Percentiles rank a stretch among this genome's conserved stretches.
phyloP scores from a whole-genome alignment of 2,329 filamentous ascomycete genomes.

The Cordyceps farinosa region DNA sequence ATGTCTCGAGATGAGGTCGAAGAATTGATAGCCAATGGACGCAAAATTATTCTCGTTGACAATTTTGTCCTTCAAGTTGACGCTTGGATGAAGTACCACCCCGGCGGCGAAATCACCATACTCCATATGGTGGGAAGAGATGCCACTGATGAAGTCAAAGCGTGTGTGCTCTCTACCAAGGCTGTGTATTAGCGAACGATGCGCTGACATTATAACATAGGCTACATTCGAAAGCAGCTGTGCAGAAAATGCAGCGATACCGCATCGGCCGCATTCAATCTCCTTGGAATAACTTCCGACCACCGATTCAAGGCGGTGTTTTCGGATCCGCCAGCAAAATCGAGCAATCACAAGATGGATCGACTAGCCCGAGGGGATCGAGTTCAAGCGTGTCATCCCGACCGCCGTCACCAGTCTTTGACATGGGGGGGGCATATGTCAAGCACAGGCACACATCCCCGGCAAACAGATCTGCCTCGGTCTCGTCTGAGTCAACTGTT shows the following conservation, averaged over 20 bases:
- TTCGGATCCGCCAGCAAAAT: conserved; percentile 53
- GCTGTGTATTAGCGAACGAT: neutral
- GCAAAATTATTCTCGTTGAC: conserved; percentile 76
- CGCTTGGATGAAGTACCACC: conserved; percentile 83
- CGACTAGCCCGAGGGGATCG: conserved; percentile 22
- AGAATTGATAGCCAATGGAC: conserved; percentile 76
- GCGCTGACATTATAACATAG: conserved; percentile 42
- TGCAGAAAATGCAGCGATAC: conserved; percentile 72
- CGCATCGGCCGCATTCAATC: conserved; percentile 80
- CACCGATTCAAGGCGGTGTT: conserved; percentile 84
- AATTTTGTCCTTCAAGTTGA: conserved; percentile 82
- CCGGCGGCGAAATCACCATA: conserved; percentile 87
- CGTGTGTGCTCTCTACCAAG: conserved; percentile 51
- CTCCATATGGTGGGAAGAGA: conserved; percentile 90
- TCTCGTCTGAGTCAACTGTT: conserved; percentile 57
- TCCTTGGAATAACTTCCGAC: conserved; percentile 80
- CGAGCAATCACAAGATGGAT: conserved; percentile 19
- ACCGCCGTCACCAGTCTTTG: conserved; percentile 49
- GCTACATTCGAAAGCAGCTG: conserved; percentile 77
- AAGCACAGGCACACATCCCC: conserved; percentile 29
- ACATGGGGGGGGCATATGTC: conserved; percentile 31
- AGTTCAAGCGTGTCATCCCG: conserved; percentile 50
- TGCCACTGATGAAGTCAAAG: conserved; percentile 90
- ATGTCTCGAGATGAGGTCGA: conserved; percentile 43
- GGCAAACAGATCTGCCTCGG: conserved; percentile 43